Conservation (phyloP, 2,329 filamentous ascomycete genomes). For the Aschersonia sp. region DNA sequence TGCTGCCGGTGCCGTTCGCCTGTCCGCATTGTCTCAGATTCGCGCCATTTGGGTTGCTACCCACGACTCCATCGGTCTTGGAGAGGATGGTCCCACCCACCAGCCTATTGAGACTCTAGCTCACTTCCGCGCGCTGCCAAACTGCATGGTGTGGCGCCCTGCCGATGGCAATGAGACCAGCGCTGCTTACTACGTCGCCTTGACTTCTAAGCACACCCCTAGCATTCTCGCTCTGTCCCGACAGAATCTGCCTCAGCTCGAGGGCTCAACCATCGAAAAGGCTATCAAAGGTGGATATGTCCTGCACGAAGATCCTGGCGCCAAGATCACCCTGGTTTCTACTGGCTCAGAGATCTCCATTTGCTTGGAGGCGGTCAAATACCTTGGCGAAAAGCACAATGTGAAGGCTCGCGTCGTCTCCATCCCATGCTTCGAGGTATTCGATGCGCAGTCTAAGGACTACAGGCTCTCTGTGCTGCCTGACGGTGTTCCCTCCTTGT, state of each 20-base stretch:
- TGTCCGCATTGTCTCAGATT: conserved; percentile 81
- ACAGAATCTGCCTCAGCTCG: conserved; percentile 96
- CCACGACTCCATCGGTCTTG: conserved; percentile 97
- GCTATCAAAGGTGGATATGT: conserved; percentile 94
- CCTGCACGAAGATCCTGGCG: conserved; percentile 67
- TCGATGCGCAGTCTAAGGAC: conserved; percentile 85
- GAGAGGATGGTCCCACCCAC: conserved; percentile 96
- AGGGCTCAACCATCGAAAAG: conserved; percentile 80
- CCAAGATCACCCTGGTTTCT: conserved; percentile 77
- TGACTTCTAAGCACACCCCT: conserved; percentile 81
- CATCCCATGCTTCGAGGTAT: conserved; percentile 93
- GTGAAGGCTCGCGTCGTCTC: conserved; percentile 86
- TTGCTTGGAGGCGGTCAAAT: conserved; percentile 83
- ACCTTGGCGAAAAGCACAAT: conserved; percentile 76
- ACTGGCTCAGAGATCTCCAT: conserved; percentile 95
- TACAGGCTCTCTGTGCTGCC: conserved; percentile 89
- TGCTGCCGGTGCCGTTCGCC: conserved; percentile 84
- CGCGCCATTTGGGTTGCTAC: conserved; percentile 93
- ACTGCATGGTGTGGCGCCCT: conserved; percentile 99
- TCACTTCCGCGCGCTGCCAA: conserved; percentile 96
- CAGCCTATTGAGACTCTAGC: conserved; percentile 97
- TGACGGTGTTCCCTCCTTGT: conserved; percentile 84
- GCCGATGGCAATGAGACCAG: conserved; percentile 97
- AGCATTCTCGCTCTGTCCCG: conserved; percentile 89
- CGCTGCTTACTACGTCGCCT: conserved; percentile 89